Conservation (phyloP, 108 stramenopile genomes). For the Skeletonema grethae region DNA sequence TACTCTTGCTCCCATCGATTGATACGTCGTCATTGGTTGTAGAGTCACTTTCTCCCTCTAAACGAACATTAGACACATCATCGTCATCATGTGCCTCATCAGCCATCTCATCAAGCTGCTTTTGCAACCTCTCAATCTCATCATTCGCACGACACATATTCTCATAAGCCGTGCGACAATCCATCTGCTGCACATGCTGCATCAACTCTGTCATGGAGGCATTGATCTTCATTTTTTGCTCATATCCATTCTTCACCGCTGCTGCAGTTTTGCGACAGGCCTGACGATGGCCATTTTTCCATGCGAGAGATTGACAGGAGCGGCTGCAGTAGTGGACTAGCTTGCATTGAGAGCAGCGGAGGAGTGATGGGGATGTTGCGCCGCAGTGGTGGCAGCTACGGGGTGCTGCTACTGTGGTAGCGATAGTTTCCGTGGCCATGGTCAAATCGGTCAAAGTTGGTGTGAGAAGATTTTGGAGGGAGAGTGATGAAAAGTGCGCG, state of each 20-base stretch:
- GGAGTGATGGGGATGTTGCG: conserved; percentile 29
- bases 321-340: conserved; percentile 42
- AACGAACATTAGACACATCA: not conserved
- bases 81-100: not conserved
- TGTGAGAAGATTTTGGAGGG: not conserved
- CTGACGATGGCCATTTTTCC: conserved; percentile 28
- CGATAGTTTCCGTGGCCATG: not conserved
- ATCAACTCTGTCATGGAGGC: conserved; percentile 17
- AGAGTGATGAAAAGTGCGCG: not conserved
- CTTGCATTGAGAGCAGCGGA: conserved; percentile 43
- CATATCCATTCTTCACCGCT: not conserved
- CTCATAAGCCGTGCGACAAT: conserved; percentile 30
- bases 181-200: conserved; percentile 23
- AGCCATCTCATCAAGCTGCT: too few species aligned
- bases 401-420: not conserved
- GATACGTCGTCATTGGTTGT: not conserved
- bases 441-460: not conserved
- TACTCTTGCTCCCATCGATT: not conserved
- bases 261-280: conserved; percentile 17
- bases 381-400: conserved; percentile 34
- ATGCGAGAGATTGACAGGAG: conserved; percentile 33
- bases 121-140: not conserved
- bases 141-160: conserved; percentile 37
- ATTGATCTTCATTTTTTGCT: not conserved
- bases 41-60: not conserved